These are phyloP conservation scores for Chalaropsis thielavioides DNA, from an alignment of 2,329 filamentous ascomycete genomes.

Conservation along the genomic window DNA sequence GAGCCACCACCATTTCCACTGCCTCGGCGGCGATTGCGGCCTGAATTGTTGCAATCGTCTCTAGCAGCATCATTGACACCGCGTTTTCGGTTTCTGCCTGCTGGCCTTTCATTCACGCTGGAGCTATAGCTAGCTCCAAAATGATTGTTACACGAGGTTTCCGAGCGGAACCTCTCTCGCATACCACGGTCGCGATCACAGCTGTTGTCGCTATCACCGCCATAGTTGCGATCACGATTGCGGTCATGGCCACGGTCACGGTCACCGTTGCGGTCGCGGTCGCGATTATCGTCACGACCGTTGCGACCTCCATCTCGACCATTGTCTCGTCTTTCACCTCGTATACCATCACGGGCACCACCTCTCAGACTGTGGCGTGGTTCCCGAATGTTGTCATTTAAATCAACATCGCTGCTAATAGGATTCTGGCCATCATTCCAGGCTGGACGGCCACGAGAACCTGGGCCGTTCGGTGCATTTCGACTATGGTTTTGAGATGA, in stretches of 20 bases:
- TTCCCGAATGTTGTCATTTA: neutral
- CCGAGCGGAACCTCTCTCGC: neutral
- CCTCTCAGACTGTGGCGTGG: neutral
- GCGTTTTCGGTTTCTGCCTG: neutral
- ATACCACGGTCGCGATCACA: neutral
- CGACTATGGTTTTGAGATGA: conserved; percentile 9
- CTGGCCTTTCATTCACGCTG: conserved; percentile 3
- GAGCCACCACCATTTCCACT: neutral
- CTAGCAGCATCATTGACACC: neutral
- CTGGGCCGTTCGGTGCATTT: neutral
- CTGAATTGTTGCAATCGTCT: neutral
- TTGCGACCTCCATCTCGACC: neutral
- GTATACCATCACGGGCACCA: neutral
- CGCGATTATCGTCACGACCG: neutral
- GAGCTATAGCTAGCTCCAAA: neutral
- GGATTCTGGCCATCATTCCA: conserved; percentile 1
- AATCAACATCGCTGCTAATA: neutral
- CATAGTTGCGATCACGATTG: neutral
- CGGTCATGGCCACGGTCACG: neutral
- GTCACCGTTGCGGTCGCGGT: neutral
- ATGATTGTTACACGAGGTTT: neutral
- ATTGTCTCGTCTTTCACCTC: neutral
- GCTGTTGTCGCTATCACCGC: neutral
- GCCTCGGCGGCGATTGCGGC: neutral
- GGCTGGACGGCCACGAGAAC: neutral